Conservation (phyloP, 78 protist genomes). For the Planoprotostelium fungivorum region DNA sequence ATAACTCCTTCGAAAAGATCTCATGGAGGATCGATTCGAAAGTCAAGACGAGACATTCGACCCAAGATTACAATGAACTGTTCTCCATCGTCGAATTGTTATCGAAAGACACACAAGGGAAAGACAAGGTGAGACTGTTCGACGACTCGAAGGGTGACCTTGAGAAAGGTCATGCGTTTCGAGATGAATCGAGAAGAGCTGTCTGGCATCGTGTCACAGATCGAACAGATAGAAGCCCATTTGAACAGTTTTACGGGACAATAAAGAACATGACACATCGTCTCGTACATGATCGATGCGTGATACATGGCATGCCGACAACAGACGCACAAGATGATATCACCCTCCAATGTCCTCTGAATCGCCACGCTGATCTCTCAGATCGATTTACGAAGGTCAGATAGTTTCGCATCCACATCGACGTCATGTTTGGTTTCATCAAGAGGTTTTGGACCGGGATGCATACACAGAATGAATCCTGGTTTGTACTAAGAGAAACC, state of each 20-base stretch:
- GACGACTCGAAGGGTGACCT: neutral
- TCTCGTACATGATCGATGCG: too few relatives aligned
- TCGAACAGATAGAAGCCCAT: neutral
- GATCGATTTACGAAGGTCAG: too few relatives aligned
- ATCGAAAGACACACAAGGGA: neutral
- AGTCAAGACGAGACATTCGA: neutral
- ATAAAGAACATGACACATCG: too few relatives aligned
- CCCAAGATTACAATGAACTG: neutral
- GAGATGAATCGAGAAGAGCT: neutral
- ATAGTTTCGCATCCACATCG: too few relatives aligned
- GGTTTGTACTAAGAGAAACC: too few relatives aligned
- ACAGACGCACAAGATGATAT: too few relatives aligned
- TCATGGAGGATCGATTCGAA: neutral
- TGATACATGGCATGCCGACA: too few relatives aligned
- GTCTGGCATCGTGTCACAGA: neutral
- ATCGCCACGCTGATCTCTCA: too few relatives aligned
- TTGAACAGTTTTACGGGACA: neutral
- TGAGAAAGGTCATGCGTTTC: neutral
- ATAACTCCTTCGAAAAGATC: neutral
- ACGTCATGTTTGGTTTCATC: too few relatives aligned
- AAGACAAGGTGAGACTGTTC: neutral
- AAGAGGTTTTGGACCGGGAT: too few relatives aligned
- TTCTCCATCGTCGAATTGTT: neutral
- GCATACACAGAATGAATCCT: too few relatives aligned
- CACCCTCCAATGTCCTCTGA: too few relatives aligned